Percentiles rank a stretch among this genome's conserved stretches.
These are phyloP conservation scores for Lasiodiplodia sp. DNA, from an alignment of 2,329 filamentous ascomycete species.

Conservation along the genomic window DNA sequence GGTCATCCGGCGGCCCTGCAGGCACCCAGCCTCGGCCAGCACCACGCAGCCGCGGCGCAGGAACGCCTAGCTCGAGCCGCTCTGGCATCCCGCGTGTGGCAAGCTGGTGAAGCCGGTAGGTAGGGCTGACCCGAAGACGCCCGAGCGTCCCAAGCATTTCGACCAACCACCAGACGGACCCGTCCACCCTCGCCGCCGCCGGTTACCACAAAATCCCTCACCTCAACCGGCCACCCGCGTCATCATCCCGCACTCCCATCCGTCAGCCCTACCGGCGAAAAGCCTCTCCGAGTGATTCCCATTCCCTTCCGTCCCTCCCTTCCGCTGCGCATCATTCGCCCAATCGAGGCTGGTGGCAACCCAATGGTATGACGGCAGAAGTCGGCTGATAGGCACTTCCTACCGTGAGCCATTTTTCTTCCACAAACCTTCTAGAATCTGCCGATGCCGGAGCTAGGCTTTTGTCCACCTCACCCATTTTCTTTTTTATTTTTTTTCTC, in stretches of 20 bases:
- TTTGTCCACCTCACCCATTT: not conserved
- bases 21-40: not conserved
- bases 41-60: not conserved
- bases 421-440: slow-evolving; percentile 12
- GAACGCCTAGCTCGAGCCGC: not conserved
- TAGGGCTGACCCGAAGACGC: slow-evolving; percentile 23
- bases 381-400: slow-evolving; percentile 1
- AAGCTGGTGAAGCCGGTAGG: not conserved
- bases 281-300: not conserved
- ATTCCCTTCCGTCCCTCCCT: not conserved
- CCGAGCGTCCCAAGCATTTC: slow-evolving; percentile 2
- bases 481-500: not conserved
- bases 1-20: not conserved
- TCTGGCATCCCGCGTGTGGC: slow-evolving; percentile 19
- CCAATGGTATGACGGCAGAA: not conserved
- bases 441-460: not conserved
- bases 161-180: slow-evolving; percentile 1
- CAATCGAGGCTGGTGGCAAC: not conserved
- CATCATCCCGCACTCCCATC: slow-evolving; percentile 20
- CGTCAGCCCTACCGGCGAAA: slow-evolving; percentile 17
- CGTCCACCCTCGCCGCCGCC: not conserved
- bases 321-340: slow-evolving; percentile 22
- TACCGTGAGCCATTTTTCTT: slow-evolving; percentile 21
- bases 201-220: slow-evolving; percentile 18
- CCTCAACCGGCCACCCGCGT: not conserved